phyloP scores from a whole-genome alignment of 2,329 filamentous ascomycete genomes.

The Myriosclerotinia duriaeana region DNA sequence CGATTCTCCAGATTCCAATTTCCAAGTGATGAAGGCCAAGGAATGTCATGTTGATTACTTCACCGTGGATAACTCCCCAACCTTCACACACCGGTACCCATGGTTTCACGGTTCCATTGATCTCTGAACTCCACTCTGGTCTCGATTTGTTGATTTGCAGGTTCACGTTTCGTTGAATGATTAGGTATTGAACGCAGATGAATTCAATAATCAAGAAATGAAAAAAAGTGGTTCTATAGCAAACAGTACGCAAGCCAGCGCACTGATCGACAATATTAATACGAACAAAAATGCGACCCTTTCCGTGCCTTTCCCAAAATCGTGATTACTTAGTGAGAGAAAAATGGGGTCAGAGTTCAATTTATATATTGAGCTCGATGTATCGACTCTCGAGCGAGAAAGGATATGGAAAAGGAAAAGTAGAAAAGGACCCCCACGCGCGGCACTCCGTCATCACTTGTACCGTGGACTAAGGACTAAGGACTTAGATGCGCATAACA shows the following conservation, averaged over 20 bases:
- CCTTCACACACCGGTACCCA: neutral
- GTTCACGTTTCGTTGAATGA: neutral
- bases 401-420: too few species aligned
- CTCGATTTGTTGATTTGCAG: slow-evolving; percentile 2
- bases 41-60: neutral
- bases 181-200: too few species aligned
- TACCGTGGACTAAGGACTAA: too few species aligned
- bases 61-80: neutral
- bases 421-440: too few species aligned
- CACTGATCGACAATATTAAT: slow-evolving; percentile 18
- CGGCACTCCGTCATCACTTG: too few species aligned
- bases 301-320: too few species aligned
- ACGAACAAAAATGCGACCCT: neutral
- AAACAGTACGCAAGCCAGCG: neutral
- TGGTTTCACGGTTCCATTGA: neutral
- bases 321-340: neutral
- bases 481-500: too few species aligned
- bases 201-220: neutral
- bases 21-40: neutral
- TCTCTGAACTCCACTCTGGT: neutral
- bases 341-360: neutral
- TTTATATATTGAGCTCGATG: too few species aligned
- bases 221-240: neutral
- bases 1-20: neutral
- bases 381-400: too few species aligned